Base-by-base conservation (phyloP, 352 stramenopile species). In the Globisporangium recalcitrans region DNA sequence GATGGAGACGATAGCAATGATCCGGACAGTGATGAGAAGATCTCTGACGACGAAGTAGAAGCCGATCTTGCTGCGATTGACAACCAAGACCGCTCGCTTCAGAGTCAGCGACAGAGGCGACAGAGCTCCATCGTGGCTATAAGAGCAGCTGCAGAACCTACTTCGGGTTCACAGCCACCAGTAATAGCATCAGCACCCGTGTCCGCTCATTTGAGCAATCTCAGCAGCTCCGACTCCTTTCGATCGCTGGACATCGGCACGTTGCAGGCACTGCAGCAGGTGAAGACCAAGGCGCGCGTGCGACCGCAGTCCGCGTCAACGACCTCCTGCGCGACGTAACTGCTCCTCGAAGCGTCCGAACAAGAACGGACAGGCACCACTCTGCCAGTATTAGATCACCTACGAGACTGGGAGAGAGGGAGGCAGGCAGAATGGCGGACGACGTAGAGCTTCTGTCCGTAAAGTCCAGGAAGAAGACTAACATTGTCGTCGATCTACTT, bases 221-320 rank as follows among this genome's bases (percentile, higher is more conserved):
- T 22, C 13, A 34, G 9, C 21, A 29, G 51, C 29, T 46, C 13
- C 21, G 21, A 53, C 11, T 63, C 65, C 1, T 74, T 70, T 31
- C 16, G 51, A 3, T 82, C 69, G 1, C 67, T 88, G 40, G 73
- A 85, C 52, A 9, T 55, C 29, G 51, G 51, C 22, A 80, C 72
- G 26, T 55, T 88, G 34, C 59, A 77, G 34, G 70, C 75, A 58
- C 74, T 88, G 14, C 71, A 87, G 36, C 69, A 79, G 54, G 75
- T 87, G 10, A 76, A 71, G 38, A 63, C 59, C 9, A 68, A 62
- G 7, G 68, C 67, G 36, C 72, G 78, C 27, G 67, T 80, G 19
- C 69, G 77, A 2, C 78, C 78, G 51, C 74, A 85, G 52, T 86
- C 77, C 3, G 76, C 78, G 13, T 26, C 22, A 4, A 4, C 14